Evolutionary conservation across 805 yeast genomes (phyloP).

Genomic region (Cyberlindnera amylophila): DNA sequence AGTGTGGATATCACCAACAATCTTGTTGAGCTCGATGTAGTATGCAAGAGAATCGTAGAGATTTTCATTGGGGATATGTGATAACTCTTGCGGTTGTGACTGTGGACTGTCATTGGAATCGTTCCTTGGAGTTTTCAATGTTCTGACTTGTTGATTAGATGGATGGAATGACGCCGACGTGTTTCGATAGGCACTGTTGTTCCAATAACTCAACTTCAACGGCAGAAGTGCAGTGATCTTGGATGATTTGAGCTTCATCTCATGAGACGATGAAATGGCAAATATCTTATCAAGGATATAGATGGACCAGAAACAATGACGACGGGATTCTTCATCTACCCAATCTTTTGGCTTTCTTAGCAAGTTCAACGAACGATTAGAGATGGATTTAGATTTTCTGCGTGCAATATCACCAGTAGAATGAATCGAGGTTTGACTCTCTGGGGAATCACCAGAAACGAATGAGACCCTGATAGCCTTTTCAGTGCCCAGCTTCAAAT

Average conservation of each 20-base stretch:
- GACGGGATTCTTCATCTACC: conserved; percentile 26
- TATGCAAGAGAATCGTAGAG: conserved; percentile 23
- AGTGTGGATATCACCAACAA: conserved; percentile 24
- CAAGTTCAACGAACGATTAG: conserved; percentile 19
- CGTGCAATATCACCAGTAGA: conserved; percentile 16
- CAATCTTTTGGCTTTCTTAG: conserved; percentile 21
- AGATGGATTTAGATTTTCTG: conserved; percentile 17
- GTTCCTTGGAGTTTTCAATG: conserved; percentile 9
- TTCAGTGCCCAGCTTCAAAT: conserved; percentile 21
- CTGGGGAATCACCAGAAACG: conserved; percentile 20
- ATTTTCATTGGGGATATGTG: conserved; percentile 1
- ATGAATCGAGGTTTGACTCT: conserved; percentile 15
- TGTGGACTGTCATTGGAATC: conserved; percentile 6
- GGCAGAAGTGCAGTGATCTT: conserved; percentile 21
- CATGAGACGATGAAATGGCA: conserved; percentile 25
- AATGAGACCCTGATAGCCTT: conserved; percentile 9
- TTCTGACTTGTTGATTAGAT: conserved; percentile 7
- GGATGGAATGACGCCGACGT: conserved; percentile 1
- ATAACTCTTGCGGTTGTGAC: conserved; percentile 2
- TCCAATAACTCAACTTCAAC: conserved; percentile 18
- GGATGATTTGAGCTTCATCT: conserved; percentile 20
- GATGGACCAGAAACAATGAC: conserved; percentile 27
- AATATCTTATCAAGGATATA: conserved; percentile 23
- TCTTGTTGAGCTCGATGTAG: conserved; percentile 22
- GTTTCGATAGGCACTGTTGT: conserved; percentile 1